Evolutionary conservation across 805 yeast genomes (phyloP), one percentile per base, ranked within the genome.

Genomic region (Starmerella riodocensis): DNA sequence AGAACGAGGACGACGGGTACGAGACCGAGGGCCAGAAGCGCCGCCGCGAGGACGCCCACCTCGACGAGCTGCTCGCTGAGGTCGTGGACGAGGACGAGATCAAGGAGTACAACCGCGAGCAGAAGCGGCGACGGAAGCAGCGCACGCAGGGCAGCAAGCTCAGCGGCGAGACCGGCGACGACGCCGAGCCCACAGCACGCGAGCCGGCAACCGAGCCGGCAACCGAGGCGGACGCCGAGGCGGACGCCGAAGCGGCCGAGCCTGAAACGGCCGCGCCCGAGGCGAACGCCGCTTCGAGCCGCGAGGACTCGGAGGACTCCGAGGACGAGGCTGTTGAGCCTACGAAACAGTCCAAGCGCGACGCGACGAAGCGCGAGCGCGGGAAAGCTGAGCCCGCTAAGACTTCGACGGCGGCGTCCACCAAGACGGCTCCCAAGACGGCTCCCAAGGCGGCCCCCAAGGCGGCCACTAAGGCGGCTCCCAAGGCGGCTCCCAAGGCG

Each of bases 61-160:
- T 80, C 58, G 93, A 81, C 50, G 72, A 71, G 55, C 84, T 84
- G 30, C 72, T 86, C 63, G 69, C 82, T 54, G 94, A 86, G 65
- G 81, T 85, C 50, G 78, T 79, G 41, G 78, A 77, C 51, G 85
- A 81, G 46, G 76, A 73, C 18, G 86, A 74, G 42, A 62, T 77
- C 41, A 64, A 70, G 31, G 67, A 71, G 51, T 64, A 79, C 44
- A 67, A 81, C 57, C 76, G 77, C 34, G 69, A 71, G 49, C 71
- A 73, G 55, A 46, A 45, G 40, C 38, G 37, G 12, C 42, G 42
- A 20, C 39, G 50, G 34, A 45, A 43, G 43, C 37, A 39, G 41
- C 20, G 13, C 16, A 24, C 27, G 13, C 27, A 24, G 27, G 27
- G 27, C 9, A n/a, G n/a, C n/a, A 24, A 24, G 27, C 9, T 24